Evolutionary conservation across 2,329 filamentous ascomycete genomes (phyloP).

Genomic region (Ascochyta fabae): DNA sequence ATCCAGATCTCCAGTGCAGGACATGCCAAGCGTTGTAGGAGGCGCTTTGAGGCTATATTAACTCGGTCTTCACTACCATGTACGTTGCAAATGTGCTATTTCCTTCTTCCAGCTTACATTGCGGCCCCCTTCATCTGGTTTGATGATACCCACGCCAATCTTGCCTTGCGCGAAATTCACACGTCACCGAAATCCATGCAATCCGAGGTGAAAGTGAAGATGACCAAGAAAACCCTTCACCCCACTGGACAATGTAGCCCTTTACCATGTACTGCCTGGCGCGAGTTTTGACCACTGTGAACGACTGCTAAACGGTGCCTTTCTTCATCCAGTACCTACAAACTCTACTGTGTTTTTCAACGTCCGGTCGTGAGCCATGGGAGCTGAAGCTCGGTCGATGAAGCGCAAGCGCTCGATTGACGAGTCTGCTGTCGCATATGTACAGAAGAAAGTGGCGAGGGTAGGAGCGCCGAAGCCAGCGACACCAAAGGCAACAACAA

Average conservation of each 20-base stretch:
- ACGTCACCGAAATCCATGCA: background rate
- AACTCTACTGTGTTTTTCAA: background rate
- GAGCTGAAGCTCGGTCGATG: conserved; percentile 7
- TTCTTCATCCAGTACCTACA: background rate
- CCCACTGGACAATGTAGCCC: background rate
- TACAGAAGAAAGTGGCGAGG: conserved; percentile 18
- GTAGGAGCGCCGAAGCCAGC: background rate
- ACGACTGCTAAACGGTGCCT: conserved; percentile 6
- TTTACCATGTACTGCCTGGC: background rate
- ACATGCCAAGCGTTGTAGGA: conserved; percentile 24
- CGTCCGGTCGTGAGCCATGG: background rate
- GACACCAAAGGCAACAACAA: background rate
- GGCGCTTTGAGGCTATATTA: conserved; percentile 16
- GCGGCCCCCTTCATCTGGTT: background rate
- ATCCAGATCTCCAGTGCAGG: conserved; percentile 23
- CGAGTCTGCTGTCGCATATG: background rate
- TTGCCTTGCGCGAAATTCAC: background rate
- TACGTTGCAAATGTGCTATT: conserved; percentile 20
- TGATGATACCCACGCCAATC: background rate
- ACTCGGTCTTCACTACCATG: conserved; percentile 12
- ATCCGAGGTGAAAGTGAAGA: background rate
- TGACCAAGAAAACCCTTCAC: background rate
- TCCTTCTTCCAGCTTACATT: background rate
- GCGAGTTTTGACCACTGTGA: background rate
- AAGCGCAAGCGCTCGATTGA: conserved; percentile 33